Evolutionary conservation across 1,284 basidiomycete species (phyloP), one percentile per base, ranked within the genome.

Genomic region (Meira nashicola): DNA sequence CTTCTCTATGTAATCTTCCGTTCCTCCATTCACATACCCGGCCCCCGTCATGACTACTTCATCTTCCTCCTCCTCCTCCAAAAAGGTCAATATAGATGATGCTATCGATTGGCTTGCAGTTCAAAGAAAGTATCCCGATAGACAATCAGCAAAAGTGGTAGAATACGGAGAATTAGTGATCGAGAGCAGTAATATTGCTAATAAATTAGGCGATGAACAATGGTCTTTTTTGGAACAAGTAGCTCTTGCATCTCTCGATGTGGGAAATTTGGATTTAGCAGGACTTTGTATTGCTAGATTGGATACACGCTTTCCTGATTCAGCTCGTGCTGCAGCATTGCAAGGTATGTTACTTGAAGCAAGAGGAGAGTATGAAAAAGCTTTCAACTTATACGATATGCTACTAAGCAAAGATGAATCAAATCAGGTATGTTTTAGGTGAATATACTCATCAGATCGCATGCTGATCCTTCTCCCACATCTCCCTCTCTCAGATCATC

Each of bases 151-250:
- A 68, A 84, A 89, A 58, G 83, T 84, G 0, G 84, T 91, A 17
- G 82, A 86, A 54, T 82, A 84, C 39, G 89, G 88, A 1, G 67
- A 82, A 5, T 65, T 80, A 0, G 77, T 91, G 1, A 81, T 92
- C 44, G 71, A 74, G 19, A 81, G 64, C 4, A 65, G 74, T 14
- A 56, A 63, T 6, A 62, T 79, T 11, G 66, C 37, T 68, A 92
- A 89, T 83, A 66, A 62, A 15, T 19, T 67, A 5, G 57, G 61
- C 19, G 67, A 67, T 46, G 65, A 73, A 63, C 72, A 76, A 8
- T 95, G 91, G 90, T 83, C 87, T 1, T 86, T 92, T 63, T 80
- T 93, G 14, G 94, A 97, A 76, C 92, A 96, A 74, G 82, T 96
- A 1, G 86, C 87, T 3, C 82, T 93, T 40, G 90, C 94, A 1